Conservation (phyloP, 2,329 filamentous ascomycete species). For the Aspergillus spinulosporus region DNA sequence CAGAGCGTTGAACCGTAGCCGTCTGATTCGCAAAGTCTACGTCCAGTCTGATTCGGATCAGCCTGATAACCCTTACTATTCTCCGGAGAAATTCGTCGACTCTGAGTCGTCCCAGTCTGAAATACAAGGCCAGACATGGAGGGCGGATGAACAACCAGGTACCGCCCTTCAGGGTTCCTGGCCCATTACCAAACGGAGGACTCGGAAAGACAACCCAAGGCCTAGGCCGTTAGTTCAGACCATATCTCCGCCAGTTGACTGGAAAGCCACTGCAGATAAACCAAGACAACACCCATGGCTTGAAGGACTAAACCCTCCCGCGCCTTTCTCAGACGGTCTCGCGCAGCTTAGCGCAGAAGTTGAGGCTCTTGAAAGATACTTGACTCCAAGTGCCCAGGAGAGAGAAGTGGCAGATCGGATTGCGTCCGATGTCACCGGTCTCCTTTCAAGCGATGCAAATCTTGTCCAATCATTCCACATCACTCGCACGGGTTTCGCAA, state of each 20-base stretch:
- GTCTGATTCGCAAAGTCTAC: conserved; percentile 36
- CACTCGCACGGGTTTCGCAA: conserved; percentile 52
- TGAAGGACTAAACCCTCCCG: conserved; percentile 21
- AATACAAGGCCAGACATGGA: background rate
- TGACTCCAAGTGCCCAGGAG: conserved; percentile 48
- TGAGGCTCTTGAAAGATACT: conserved; percentile 45
- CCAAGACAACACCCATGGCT: conserved; percentile 39
- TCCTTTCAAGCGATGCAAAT: conserved; percentile 27
- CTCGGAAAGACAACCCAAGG: too few relatives aligned
- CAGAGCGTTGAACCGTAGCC: conserved; percentile 39
- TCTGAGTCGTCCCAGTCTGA: conserved; percentile 1
- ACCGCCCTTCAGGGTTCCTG: background rate
- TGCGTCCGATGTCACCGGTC: conserved; percentile 29
- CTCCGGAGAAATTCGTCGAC: conserved; percentile 18
- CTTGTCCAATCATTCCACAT: conserved; percentile 55
- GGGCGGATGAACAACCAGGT: background rate
- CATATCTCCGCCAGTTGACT: background rate
- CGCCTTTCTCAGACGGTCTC: conserved; percentile 22
- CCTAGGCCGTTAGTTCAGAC: too few relatives aligned
- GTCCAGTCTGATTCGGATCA: conserved; percentile 16
- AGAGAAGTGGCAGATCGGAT: conserved; percentile 29
- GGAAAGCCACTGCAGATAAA: background rate
- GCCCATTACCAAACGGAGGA: too few relatives aligned
- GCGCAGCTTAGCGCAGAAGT: conserved; percentile 49
- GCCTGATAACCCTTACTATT: background rate